A percentile compares a stretch with the other conserved stretches of the same genome.
Evolutionary conservation across 495 filamentous ascomycete genomes (phyloP).

Genomic region (Penicillium argentinense): DNA sequence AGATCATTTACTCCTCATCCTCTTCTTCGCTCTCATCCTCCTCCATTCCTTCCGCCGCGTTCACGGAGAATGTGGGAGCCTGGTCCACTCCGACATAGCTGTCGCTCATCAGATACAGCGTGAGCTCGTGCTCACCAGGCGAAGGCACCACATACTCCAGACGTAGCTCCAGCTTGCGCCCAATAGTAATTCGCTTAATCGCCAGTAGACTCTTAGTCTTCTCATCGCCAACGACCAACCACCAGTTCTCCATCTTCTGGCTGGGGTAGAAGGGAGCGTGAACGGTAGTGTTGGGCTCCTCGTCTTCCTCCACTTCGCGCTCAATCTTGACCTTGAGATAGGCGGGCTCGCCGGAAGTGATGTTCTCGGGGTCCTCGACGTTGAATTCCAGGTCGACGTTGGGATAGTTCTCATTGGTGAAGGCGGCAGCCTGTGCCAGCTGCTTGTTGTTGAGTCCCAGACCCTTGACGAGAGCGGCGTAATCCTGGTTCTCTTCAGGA

Average conservation of each 20-base stretch:
- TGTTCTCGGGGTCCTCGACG: constrained; percentile 73
- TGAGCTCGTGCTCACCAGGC: constrained; percentile 82
- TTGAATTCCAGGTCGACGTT: constrained; percentile 89
- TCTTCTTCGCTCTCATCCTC: constrained; percentile 87
- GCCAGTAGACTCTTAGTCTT: constrained; percentile 80
- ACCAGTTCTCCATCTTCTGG: constrained; percentile 97
- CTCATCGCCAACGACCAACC: constrained; percentile 88
- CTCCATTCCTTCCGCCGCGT: constrained; percentile 89
- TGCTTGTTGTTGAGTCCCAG: constrained; percentile 80
- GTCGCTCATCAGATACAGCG: constrained; percentile 94
- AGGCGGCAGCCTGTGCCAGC: constrained; percentile 82
- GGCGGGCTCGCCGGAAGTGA: constrained; percentile 76
- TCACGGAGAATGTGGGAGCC: constrained; percentile 83
- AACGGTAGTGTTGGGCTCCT: constrained; percentile 78
- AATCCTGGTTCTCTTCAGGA: constrained; percentile 81
- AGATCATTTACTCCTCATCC: constrained; percentile 55
- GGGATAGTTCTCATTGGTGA: constrained; percentile 97
- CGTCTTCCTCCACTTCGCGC: constrained; percentile 75
- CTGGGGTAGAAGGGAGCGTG: constrained; percentile 94
- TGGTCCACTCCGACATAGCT: constrained; percentile 98
- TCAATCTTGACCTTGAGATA: constrained; percentile 86
- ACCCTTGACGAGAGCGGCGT: constrained; percentile 68
- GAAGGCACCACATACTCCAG: constrained; percentile 88
- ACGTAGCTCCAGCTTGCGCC: constrained; percentile 68
- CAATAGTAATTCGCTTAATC: constrained; percentile 93